These are phyloP conservation scores for Mycocentrospora acerina DNA, from an alignment of 2,329 filamentous ascomycete species.

Conservation along the genomic window DNA sequence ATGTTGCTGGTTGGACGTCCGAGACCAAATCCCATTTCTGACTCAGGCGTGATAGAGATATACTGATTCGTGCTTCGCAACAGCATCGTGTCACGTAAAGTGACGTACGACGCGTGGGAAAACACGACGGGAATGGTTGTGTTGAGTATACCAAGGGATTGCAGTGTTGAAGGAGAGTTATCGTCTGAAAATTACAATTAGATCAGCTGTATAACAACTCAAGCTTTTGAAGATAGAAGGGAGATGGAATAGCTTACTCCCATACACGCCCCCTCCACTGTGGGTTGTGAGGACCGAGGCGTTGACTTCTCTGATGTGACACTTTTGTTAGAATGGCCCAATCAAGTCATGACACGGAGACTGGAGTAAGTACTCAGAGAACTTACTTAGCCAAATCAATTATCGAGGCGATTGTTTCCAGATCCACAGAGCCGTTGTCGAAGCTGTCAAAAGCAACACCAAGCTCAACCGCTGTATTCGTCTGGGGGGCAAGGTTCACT, in stretches of 20 bases:
- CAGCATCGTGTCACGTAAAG: slow-evolving; percentile 42
- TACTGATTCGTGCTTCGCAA: slow-evolving; percentile 55
- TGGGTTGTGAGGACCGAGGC: slow-evolving; percentile 1
- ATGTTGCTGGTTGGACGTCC: slow-evolving; percentile 48
- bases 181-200: no score
- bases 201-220: no score
- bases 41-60: slow-evolving; percentile 61
- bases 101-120: slow-evolving; percentile 54
- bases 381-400: no score
- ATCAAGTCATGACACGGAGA: no score
- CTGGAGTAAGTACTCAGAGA: no score
- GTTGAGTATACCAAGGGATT: slow-evolving; percentile 39
- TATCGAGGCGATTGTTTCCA: no score
- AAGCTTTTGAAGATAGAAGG: not conserved
- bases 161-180: slow-evolving; percentile 36
- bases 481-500: slow-evolving; percentile 2
- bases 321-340: no score
- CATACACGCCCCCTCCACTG: slow-evolving; percentile 1
- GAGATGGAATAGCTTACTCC: not conserved
- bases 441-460: slow-evolving; percentile 14
- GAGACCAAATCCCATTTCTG: slow-evolving; percentile 62
- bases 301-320: slow-evolving; percentile 1
- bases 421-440: no score
- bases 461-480: slow-evolving; percentile 8
- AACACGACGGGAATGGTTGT: slow-evolving; percentile 53